Evolutionary conservation across 2,329 filamentous ascomycete species (phyloP).

Genomic region (Coniochaeta sp.): DNA sequence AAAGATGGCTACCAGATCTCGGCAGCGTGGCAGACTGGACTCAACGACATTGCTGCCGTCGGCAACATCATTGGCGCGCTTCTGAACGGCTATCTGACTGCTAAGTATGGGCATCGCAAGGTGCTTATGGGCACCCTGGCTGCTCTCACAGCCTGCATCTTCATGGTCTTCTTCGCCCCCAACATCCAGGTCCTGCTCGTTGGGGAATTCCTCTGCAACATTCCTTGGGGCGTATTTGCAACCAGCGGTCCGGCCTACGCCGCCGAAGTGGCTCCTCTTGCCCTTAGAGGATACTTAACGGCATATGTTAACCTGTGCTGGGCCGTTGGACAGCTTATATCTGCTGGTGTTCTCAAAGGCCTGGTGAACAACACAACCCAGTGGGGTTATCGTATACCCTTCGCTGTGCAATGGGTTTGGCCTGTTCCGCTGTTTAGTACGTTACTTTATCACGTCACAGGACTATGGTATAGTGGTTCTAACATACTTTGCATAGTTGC

Average conservation of each 20-base stretch:
- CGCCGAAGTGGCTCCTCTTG: constrained; percentile 65
- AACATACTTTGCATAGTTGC: constrained; percentile 27
- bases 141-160: background rate
- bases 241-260: constrained; percentile 57
- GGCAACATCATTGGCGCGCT: constrained; percentile 10
- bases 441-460: background rate
- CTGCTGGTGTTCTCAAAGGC: constrained; percentile 64
- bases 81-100: constrained; percentile 33
- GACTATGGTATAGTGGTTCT: background rate
- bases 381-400: constrained; percentile 60
- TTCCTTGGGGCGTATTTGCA: constrained; percentile 34
- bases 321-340: constrained; percentile 68
- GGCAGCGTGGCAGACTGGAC: constrained; percentile 54
- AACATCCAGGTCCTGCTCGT: constrained; percentile 2
- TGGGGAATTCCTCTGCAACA: constrained; percentile 10
- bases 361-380: constrained; percentile 59
- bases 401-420: constrained; percentile 74
- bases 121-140: background rate
- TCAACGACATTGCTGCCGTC: constrained; percentile 38
- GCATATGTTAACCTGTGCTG: constrained; percentile 75
- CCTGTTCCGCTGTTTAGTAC: constrained; percentile 52
- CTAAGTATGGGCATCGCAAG: constrained; percentile 23
- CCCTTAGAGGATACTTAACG: constrained; percentile 63
- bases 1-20: constrained; percentile 44
- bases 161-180: background rate